Evolutionary conservation across 345 rosid genomes (phyloP), one percentile per base, ranked within the genome.

Genomic region (Acer yangbiense): DNA sequence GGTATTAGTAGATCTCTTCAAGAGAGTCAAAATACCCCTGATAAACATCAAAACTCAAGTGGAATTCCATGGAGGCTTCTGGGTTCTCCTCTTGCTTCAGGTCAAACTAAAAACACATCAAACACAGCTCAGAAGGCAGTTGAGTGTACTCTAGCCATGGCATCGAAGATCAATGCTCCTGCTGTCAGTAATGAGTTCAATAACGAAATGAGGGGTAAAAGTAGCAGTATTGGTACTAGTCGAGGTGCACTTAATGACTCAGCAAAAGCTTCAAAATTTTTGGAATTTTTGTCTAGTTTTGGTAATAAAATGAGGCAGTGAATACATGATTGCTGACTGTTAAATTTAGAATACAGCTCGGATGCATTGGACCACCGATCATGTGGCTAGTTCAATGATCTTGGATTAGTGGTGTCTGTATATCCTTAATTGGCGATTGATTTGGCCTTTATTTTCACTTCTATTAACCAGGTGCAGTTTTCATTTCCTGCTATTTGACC

Each of bases 81-180:
- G 71, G 76, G 76, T 54, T 81, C 71, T 75, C 80, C 73, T 0
- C 74, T 79, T 44, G 60, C 77, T 76, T 60, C 76, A 55, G 79
- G 76, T 76, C 85, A 76, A 77, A 69, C 81, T 65, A 85, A 72
- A 74, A 82, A 72, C 72, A 81, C 81, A 58, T 77, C 89, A 2
- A 86, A 65, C 79, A 75, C 91, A 58, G 61, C 83, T 54, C 94
- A 81, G 78, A 84, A 79, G 82, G 85, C 91, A 29, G 71, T 91
- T 21, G 63, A 83, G 70, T 89, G 97, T 1, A 89, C 95, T 9
- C 80, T 89, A 27, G 90, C 90, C 71, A 86, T 87, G 83, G 93
- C 90, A 5, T 87, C 90, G 23, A 91, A 85, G 85, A 79, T 87
- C 2, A 93, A 90, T 74, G 82, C 89, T 17, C 29, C 87, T 71